These are phyloP conservation scores for Auricularia sp. DNA, from an alignment of 768 basidiomycete genomes.

Conservation along the genomic window DNA sequence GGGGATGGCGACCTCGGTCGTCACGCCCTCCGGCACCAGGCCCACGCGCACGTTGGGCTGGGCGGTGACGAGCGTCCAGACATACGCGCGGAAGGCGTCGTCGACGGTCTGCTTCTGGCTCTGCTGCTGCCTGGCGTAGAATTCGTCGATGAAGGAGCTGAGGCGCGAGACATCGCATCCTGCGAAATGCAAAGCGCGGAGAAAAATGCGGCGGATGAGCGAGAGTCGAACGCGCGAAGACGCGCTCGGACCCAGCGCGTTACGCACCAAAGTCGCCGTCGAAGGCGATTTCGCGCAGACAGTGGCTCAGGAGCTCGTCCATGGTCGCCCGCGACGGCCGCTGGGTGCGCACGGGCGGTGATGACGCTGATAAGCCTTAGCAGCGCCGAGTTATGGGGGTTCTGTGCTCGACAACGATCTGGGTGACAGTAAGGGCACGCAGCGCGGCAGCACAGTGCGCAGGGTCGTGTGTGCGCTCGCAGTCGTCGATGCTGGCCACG, in stretches of 20 bases:
- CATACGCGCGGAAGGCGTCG: constrained; percentile 64
- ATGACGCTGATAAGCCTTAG: background rate
- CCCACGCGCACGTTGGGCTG: constrained; percentile 74
- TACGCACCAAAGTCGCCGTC: constrained; percentile 82
- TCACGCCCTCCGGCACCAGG: constrained; percentile 44
- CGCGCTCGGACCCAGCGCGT: background rate
- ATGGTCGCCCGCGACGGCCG: constrained; percentile 29
- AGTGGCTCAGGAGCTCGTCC: constrained; percentile 81
- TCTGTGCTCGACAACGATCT: background rate
- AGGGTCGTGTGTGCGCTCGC: too few relatives aligned
- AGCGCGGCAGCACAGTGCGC: background rate
- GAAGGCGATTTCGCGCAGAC: constrained; percentile 78
- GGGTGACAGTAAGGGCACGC: background rate
- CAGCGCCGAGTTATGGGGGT: background rate
- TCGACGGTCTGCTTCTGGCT: constrained; percentile 51
- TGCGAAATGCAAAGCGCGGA: constrained; percentile 18
- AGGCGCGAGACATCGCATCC: constrained; percentile 70
- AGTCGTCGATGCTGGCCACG: too few relatives aligned
- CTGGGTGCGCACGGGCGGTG: too few relatives aligned
- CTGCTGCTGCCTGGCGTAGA: constrained; percentile 39
- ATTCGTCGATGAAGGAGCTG: constrained; percentile 57
- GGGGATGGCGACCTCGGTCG: constrained; percentile 67
- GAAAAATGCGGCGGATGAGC: constrained; percentile 9
- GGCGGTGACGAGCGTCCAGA: constrained; percentile 71
- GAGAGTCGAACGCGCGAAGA: constrained; percentile 7